These are phyloP conservation scores for Pecoramyces ruminantium DNA, from an alignment of 192 early-diverging fungal species.

Conservation along the genomic window DNA sequence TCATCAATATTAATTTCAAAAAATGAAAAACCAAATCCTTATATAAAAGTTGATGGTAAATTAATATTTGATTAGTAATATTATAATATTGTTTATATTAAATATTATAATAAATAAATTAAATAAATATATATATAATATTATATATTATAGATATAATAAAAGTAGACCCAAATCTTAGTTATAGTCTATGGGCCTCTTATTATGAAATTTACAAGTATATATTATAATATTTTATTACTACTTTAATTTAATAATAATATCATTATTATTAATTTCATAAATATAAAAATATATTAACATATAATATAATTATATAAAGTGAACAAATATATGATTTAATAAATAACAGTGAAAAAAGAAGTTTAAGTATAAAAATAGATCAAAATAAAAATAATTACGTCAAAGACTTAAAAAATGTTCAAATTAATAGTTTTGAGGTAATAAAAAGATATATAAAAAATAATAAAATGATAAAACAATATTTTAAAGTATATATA, in stretches of 20 bases:
- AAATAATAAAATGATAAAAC: too few species aligned
- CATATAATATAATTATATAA: too few species aligned
- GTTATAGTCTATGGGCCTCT: background rate
- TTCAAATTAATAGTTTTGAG: background rate
- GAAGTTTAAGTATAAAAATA: background rate
- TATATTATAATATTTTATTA: too few species aligned
- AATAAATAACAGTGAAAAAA: background rate
- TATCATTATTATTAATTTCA: too few species aligned
- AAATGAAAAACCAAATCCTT: background rate
- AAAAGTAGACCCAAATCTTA: background rate
- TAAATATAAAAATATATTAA: too few species aligned
- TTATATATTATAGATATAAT: background rate
- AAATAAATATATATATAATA: too few species aligned
- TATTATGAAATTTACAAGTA: background rate
- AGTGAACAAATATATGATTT: background rate
- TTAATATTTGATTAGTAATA: background rate
- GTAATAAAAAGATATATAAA: background rate
- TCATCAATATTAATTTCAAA: background rate
- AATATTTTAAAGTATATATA: too few species aligned
- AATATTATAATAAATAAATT: too few species aligned
- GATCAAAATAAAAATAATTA: background rate
- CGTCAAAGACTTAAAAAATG: background rate
- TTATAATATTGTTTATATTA: too few species aligned
- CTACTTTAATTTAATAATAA: too few species aligned
- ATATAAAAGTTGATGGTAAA: background rate